Evolutionary conservation across 2,329 filamentous ascomycete species (phyloP).

Genomic region (Diplocarpon mali): DNA sequence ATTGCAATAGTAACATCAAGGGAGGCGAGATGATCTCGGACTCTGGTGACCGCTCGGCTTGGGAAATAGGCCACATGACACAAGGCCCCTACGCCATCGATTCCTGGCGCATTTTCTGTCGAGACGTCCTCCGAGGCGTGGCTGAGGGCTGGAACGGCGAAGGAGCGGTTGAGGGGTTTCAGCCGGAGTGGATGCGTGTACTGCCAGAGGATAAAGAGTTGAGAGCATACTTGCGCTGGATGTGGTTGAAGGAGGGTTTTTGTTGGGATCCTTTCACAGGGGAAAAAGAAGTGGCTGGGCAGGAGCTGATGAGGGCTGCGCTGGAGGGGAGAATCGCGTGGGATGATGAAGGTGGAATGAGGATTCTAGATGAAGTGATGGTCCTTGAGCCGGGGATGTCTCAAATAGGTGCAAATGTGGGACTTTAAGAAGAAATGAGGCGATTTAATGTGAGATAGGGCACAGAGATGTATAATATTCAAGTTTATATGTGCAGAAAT

Average conservation of each 20-base stretch:
- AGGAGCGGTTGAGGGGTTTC: conserved; percentile 41
- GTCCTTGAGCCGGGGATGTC: background rate
- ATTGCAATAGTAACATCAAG: conserved; percentile 37
- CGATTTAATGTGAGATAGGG: background rate
- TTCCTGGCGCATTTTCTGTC: conserved; percentile 88
- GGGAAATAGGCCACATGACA: conserved; percentile 81
- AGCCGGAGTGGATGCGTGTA: conserved; percentile 87
- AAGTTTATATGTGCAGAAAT: no score
- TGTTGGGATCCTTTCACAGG: conserved; percentile 69
- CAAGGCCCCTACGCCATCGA: conserved; percentile 76
- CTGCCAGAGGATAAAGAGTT: conserved; percentile 77
- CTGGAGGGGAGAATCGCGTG: conserved; percentile 41
- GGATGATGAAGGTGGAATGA: conserved; percentile 28
- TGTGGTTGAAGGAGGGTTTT: conserved; percentile 83
- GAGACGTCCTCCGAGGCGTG: conserved; percentile 60
- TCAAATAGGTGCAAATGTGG: background rate
- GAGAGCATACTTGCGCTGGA: conserved; percentile 77
- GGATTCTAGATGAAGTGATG: conserved; percentile 29
- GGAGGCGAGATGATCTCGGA: conserved; percentile 37
- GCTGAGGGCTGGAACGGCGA: conserved; percentile 56
- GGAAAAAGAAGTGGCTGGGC: conserved; percentile 40
- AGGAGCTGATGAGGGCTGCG: conserved; percentile 44
- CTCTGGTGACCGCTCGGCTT: conserved; percentile 34
- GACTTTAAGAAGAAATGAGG: background rate
- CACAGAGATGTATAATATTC: no score